These are phyloP conservation scores for Zasmidium citrigriseum DNA, from an alignment of 2,329 filamentous ascomycete genomes.

Conservation along the genomic window DNA sequence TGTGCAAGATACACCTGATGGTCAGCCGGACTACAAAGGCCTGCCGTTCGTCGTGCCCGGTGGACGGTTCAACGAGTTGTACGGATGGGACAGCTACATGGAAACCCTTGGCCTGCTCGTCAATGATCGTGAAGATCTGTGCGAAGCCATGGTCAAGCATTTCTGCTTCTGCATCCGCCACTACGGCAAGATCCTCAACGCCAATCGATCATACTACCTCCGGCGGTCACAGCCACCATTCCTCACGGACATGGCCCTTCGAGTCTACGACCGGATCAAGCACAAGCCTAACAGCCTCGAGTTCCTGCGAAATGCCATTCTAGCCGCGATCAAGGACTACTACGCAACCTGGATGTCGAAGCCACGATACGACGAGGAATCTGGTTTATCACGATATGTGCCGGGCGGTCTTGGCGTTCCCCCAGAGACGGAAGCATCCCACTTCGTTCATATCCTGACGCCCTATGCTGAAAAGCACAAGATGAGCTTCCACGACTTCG, in stretches of 20 bases:
- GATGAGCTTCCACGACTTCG: constrained; percentile 81
- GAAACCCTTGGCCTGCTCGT: constrained; percentile 85
- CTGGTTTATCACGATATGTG: constrained; percentile 80
- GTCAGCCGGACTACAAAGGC: constrained; percentile 71
- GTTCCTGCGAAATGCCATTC: constrained; percentile 75
- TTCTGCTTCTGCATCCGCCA: constrained; percentile 98
- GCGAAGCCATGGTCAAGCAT: constrained; percentile 92
- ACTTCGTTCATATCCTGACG: constrained; percentile 79
- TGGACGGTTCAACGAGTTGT: constrained; percentile 95
- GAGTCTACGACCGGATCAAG: constrained; percentile 91
- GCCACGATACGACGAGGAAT: constrained; percentile 74
- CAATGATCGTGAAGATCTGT: constrained; percentile 81
- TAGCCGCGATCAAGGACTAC: constrained; percentile 97
- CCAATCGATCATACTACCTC: constrained; percentile 94
- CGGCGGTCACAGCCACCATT: constrained; percentile 94
- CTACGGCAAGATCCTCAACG: constrained; percentile 97
- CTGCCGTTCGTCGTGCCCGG: constrained; percentile 96
- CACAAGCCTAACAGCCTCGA: constrained; percentile 77
- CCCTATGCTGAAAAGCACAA: constrained; percentile 83
- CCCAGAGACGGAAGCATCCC: constrained; percentile 84
- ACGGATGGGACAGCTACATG: constrained; percentile 99
- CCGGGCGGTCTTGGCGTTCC: constrained; percentile 83
- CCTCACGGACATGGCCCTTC: constrained; percentile 93
- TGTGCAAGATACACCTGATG: constrained; percentile 63
- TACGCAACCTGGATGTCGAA: constrained; percentile 77